Base-by-base conservation (phyloP, 2,329 filamentous ascomycete species). In the Colletotrichum acutatum region DNA sequence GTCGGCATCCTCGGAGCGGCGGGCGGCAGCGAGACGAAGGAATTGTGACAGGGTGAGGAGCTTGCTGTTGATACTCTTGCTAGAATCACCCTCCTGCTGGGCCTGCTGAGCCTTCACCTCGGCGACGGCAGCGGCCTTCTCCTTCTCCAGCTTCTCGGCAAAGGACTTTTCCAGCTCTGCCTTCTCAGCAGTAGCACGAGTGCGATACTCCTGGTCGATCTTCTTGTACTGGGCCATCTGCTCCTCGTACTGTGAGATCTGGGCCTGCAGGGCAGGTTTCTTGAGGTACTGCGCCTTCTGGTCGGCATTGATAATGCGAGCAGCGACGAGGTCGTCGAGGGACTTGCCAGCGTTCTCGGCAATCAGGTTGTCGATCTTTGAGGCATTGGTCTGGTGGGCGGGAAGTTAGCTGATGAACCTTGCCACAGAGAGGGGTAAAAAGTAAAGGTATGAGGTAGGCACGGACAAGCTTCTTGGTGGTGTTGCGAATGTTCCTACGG, bases 391-490 rank as follows among this genome's bases (percentile, higher is more conserved):
- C 92, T 94, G 46, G 11, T 34, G 24, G 60, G 67, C 72, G 59
- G 64, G 60, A 16, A 42, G 60, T 75, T 63, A 70, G 74, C 60
- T 54, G 24, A 22, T 34, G 28, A 30, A 26, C 16, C 53, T 64
- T 32, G 42, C 53, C 16, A 52, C 30, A 16, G 24, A 37, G 60
- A 63, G 64, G 46, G 66, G 8, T 34, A 37, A 32, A 32, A 11
- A 4, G 32, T 32, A 11, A 42, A 42, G 34, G 34, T 42, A 42
- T 34, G 49, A 34, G 54, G 42, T 5, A 46, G 42, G 42, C 68
- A 86, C 93, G 86, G 85, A 97, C 94, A 79, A 98, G 92, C 86
- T 98, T 98, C 90, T 98, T 98, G 87, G 92, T 93, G 79, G 97
- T 86, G 83, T 97, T 97, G 80, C 96, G 95, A 78, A 98, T 94